phyloP scores from a whole-genome alignment of 305 asterid species.

The Fraxinus sp. region DNA sequence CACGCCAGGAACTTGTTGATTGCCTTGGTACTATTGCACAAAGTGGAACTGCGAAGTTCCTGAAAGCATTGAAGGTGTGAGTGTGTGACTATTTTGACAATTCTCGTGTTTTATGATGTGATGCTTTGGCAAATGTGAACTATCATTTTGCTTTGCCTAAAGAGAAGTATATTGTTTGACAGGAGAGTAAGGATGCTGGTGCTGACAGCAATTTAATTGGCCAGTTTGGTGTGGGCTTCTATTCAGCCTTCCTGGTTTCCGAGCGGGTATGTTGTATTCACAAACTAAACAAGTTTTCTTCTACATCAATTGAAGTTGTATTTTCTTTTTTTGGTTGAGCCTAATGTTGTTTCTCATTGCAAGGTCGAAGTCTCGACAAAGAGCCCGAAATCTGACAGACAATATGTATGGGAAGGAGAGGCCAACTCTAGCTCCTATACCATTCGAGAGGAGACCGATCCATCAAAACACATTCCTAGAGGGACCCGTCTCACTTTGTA shows the following conservation, averaged over 20 bases:
- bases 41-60: slow-evolving; percentile 97
- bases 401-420: slow-evolving; percentile 97
- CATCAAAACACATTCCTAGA: slow-evolving; percentile 81
- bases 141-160: neutral
- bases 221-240: slow-evolving; percentile 98
- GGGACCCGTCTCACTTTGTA: slow-evolving; percentile 90
- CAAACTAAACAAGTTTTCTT: neutral
- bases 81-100: slow-evolving; percentile 30
- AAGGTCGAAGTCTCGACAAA: slow-evolving; percentile 98
- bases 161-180: slow-evolving; percentile 28
- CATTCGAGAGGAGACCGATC: slow-evolving; percentile 90
- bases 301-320: neutral
- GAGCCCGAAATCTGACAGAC: slow-evolving; percentile 95
- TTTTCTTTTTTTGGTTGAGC: neutral
- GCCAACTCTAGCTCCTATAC: slow-evolving; percentile 88
- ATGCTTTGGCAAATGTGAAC: neutral
- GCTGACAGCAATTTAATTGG: slow-evolving; percentile 95
- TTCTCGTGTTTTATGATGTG: slow-evolving; percentile 13
- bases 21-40: slow-evolving; percentile 98
- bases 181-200: slow-evolving; percentile 95
- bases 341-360: slow-evolving; percentile 12
- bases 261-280: slow-evolving; percentile 57
- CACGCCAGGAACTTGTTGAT: slow-evolving; percentile 84
- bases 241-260: slow-evolving; percentile 92
- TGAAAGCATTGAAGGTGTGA: slow-evolving; percentile 80